A percentile compares a stretch with the other conserved stretches of the same genome.
These are phyloP conservation scores for Penicillium canescens DNA, from an alignment of 495 filamentous ascomycete genomes.

Conservation along the genomic window DNA sequence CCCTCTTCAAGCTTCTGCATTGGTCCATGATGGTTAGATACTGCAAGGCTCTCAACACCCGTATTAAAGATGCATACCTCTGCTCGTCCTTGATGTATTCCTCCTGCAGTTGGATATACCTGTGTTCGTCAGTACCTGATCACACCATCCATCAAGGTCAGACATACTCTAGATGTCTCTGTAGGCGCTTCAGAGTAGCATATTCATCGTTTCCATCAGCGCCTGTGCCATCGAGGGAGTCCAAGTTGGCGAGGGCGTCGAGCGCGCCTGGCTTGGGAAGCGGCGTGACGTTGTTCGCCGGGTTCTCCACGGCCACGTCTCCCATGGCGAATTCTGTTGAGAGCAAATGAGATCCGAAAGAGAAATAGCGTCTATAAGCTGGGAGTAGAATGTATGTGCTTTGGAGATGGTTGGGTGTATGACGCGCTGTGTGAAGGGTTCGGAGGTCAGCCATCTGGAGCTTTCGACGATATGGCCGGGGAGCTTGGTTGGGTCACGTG, in stretches of 20 bases:
- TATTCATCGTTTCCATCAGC: conserved; percentile 91
- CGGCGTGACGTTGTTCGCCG: conserved; percentile 67
- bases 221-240: conserved; percentile 77
- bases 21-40: conserved; percentile 7
- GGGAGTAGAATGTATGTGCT: not conserved
- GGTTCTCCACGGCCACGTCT: conserved; percentile 80
- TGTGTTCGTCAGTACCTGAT: conserved; percentile 39
- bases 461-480: conserved; percentile 19
- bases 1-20: conserved; percentile 87
- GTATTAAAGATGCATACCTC: conserved; percentile 51
- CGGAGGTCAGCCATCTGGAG: conserved; percentile 12
- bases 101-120: conserved; percentile 96
- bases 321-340: conserved; percentile 59
- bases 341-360: not conserved
- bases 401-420: conserved; percentile 14
- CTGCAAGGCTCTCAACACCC: not conserved
- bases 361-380: not conserved
- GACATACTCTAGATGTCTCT: conserved; percentile 88
- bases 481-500: conserved; percentile 23
- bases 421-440: conserved; percentile 19
- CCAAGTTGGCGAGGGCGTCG: conserved; percentile 81
- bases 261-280: conserved; percentile 79
- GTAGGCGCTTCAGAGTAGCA: conserved; percentile 88
- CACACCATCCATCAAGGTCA: not conserved
- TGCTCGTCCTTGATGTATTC: conserved; percentile 99